Evolutionary conservation across 148 eudicot species (phyloP), one percentile per base, ranked within the genome.

Genomic region (Silene latifolia): DNA sequence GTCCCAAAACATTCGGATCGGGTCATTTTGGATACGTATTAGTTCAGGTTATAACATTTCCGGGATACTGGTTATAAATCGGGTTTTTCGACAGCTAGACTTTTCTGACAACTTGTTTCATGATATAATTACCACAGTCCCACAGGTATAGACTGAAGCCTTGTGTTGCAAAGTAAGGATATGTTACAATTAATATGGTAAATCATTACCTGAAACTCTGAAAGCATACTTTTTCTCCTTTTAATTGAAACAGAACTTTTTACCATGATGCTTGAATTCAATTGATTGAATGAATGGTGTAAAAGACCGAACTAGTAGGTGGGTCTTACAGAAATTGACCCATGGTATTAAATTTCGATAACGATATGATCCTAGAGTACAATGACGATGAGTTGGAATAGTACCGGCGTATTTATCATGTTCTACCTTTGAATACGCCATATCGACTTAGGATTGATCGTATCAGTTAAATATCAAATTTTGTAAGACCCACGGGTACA

Each of bases 41-140:
- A 51, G 17, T 3, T 51, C 56, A 51, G 17, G 0, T 51, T 15
- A 51, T 51, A 14, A 11, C 4, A 51, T 51, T 15, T 51, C 17
- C 35, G 35, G 35, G 44, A 39, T 39, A 3, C 44, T 39, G 44
- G 44, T 39, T 39, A 39, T 39, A 39, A 39, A 39, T 39, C 44
- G 44, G 44, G 44, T 39, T 39, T 39, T 39, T 3, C 44, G 44
- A 39, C 9, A 5, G 44, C 9, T 39, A 6, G 44, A 39, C 44
- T 39, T 68, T 9, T 69, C 57, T 46, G 72, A 47, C 72, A 69
- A 12, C 58, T 69, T 60, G 29, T 11, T 69, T 44, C 23, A 67
- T 67, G 54, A 69, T 69, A 21, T 25, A 15, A 39, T 47, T 67
- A 44, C 29, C 29, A 27, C 1, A 27, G 29, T 27, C 29, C 51